Evolutionary conservation across 2,329 filamentous ascomycete genomes (phyloP), one percentile per base, ranked within the genome.

Genomic region (Didymella exigua): DNA sequence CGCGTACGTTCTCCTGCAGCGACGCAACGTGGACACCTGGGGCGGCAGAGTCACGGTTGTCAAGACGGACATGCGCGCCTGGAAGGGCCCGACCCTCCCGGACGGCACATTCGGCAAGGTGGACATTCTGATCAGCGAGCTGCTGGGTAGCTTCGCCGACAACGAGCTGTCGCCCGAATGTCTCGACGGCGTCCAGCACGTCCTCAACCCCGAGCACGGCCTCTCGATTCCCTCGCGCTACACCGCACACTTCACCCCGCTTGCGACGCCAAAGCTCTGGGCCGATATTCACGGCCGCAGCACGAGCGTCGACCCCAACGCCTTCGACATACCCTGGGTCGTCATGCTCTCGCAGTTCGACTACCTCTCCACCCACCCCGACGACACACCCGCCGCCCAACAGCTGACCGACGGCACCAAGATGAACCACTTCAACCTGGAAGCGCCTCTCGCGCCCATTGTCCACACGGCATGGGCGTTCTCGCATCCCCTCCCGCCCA

Each of bases 81-180:
- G 96, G 96, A 89, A 90, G 67, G 96, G 96, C 0, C 93, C 93
- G 1, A 71, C 84, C 0, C 69, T 82, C 16, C 77, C 79, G 36
- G 76, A 79, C 3, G 79, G 81, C 13, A 77, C 81, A 5, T 78
- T 85, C 61, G 83, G 84, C 63, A 86, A 88, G 68, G 89, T 99
- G 36, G 95, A 99, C 73, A 96, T 99, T 49, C 79, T 99, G 3
- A 87, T 99, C 24, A 97, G 93, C 2, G 95, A 99, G 75, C 85
- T 99, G 0, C 84, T 99, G 0, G 95, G 92, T 31, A 97, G 93
- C 2, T 99, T 98, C 71, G 95, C 88, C 21, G 95, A 99, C 76
- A 99, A 99, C 70, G 95, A 99, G 76, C 85, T 99, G 9, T 96
- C 91, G 0, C 95, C 95, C 0, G 95, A 99, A 77, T 99, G 95